Base-by-base conservation (phyloP, 768 basidiomycete genomes). In the Steccherinum ochraceum region DNA sequence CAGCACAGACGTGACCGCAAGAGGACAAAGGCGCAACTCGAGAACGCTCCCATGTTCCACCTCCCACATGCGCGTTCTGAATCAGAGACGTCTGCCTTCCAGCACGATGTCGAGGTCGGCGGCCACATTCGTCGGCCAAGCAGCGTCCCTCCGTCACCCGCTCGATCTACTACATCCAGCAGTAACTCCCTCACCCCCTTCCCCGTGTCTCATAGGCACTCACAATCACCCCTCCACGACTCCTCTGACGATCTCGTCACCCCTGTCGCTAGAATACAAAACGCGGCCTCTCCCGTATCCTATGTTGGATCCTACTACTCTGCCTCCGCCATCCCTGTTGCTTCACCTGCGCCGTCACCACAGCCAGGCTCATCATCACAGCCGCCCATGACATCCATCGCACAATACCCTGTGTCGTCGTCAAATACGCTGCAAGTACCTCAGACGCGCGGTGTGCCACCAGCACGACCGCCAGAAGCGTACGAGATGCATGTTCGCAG, bases 21-120 rank as follows among this genome's bases (percentile, higher is more conserved):
- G 60, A 71, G 70, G 43, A 52, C 55, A 46, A 56, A 55, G 44
- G 48, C 58, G 30, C 75, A 75, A 53, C 63, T 79, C 2, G 88
- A 91, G 69, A 72, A 76, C 12, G 75, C 81, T 0, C 86, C 88
- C 2, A 90, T 91, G 75, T 86, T 88, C 67, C 68, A 73, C 21
- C 73, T 79, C 25, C 77, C 75, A 4, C 86, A 89, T 55, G 72
- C 65, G 43, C 78, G 83, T 4, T 87, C 87, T 0, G 64, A 73
- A 2, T 89, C 86, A 0, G 87, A 89, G 56, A 54, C 83, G 7
- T 75, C 77, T 3, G 57, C 58, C 43, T 51, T 52, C 41, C 46
- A 57, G 35, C 55, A 56, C 20, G 50, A 58, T 24, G 19, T 50
- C 27, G 24, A 54, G 39, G 40, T 27, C 42, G 46, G 47, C 43